phyloP scores from a whole-genome alignment of 1,284 basidiomycete genomes.

The Singerocomus inundabilis region DNA sequence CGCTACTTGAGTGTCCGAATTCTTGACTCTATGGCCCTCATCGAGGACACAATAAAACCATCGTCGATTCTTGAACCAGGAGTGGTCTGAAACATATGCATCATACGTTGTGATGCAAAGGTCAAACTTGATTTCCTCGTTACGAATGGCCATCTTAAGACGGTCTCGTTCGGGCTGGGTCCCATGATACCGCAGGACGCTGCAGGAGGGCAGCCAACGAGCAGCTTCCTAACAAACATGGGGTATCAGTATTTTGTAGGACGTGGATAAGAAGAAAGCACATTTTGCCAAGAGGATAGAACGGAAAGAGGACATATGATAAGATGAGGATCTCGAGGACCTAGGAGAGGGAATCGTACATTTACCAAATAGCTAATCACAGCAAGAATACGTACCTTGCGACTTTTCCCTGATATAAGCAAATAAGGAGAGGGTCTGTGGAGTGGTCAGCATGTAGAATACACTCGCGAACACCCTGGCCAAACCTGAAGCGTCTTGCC shows the following conservation, averaged over 20 bases:
- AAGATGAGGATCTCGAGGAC: constrained; percentile 49
- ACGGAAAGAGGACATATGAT: constrained; percentile 64
- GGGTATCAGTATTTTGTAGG: neutral
- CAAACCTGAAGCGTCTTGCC: constrained; percentile 63
- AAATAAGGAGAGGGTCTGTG: constrained; percentile 56
- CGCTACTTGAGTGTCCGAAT: constrained; percentile 45
- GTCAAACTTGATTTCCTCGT: constrained; percentile 37
- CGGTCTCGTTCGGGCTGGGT: constrained; percentile 45
- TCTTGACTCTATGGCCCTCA: constrained; percentile 64
- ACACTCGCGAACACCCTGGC: neutral
- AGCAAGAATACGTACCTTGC: constrained; percentile 31
- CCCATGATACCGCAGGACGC: constrained; percentile 52
- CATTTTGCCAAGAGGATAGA: constrained; percentile 53
- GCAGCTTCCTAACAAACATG: constrained; percentile 43
- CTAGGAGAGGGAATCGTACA: constrained; percentile 16
- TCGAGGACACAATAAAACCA: constrained; percentile 61
- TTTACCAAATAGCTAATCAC: neutral
- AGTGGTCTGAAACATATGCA: constrained; percentile 44
- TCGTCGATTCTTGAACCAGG: constrained; percentile 54
- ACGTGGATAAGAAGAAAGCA: constrained; percentile 15
- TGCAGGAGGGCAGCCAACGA: constrained; percentile 55
- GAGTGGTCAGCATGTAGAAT: constrained; percentile 1
- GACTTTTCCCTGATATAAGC: constrained; percentile 51
- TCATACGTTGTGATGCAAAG: constrained; percentile 63
- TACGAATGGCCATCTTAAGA: constrained; percentile 40